Evolutionary conservation across 768 basidiomycete species (phyloP).

Genomic region (Trametes cingulata): DNA sequence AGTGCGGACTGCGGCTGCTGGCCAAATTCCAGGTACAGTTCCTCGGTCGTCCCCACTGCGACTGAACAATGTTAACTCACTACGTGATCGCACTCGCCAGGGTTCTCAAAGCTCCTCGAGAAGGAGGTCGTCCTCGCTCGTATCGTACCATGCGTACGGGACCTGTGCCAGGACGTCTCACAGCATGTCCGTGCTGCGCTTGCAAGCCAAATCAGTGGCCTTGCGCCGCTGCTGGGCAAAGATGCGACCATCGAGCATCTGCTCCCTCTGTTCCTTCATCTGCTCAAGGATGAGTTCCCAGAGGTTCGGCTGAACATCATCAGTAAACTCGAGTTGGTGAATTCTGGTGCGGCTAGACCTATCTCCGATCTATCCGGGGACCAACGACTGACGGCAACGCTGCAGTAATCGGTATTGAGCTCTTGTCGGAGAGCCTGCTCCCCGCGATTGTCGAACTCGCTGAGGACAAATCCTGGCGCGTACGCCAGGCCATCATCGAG

Average conservation of each 20-base stretch:
- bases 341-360: slow-evolving; percentile 57
- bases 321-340: slow-evolving; percentile 96
- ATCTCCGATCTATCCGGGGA: not conserved
- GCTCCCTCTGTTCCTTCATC: slow-evolving; percentile 93
- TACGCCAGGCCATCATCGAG: slow-evolving; percentile 99
- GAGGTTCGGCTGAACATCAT: slow-evolving; percentile 98
- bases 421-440: slow-evolving; percentile 90
- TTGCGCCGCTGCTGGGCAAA: slow-evolving; percentile 91
- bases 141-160: slow-evolving; percentile 92
- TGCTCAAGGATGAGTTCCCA: slow-evolving; percentile 98
- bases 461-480: slow-evolving; percentile 99
- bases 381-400: slow-evolving; percentile 5
- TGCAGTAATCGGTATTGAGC: slow-evolving; percentile 95
- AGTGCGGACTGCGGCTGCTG: slow-evolving; percentile 93
- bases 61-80: slow-evolving; percentile 5
- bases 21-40: slow-evolving; percentile 88
- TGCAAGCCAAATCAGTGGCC: slow-evolving; percentile 93
- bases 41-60: not conserved
- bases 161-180: slow-evolving; percentile 88
- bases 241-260: slow-evolving; percentile 95
- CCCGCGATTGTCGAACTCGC: slow-evolving; percentile 98
- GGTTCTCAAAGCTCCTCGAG: slow-evolving; percentile 92
- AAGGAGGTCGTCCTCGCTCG: slow-evolving; percentile 91
- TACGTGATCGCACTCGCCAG: slow-evolving; percentile 42
- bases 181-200: slow-evolving; percentile 98